Percentiles rank a stretch among this genome's conserved stretches.
These are phyloP conservation scores for Tripterygium wilfordii DNA, from an alignment of 177 flowering plant species.

Conservation along the genomic window DNA sequence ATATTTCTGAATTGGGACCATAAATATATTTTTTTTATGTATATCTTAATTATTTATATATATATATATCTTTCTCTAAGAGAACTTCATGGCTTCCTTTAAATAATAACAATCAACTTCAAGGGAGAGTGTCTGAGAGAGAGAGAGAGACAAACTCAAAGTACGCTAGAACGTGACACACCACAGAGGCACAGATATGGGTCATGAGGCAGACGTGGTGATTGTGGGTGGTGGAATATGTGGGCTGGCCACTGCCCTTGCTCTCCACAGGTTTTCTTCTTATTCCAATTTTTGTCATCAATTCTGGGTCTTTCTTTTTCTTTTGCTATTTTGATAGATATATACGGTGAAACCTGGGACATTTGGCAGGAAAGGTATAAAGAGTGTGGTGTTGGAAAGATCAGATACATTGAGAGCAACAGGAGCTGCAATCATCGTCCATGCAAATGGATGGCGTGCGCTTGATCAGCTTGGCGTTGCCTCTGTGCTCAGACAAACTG, in stretches of 20 bases:
- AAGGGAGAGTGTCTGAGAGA: too few species aligned
- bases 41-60: too few species aligned
- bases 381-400: constrained; percentile 41
- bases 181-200: too few species aligned
- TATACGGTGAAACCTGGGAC: not conserved
- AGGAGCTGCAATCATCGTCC: constrained; percentile 32
- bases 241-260: constrained; percentile 42
- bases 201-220: constrained; percentile 21
- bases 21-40: too few species aligned
- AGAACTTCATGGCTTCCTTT: too few species aligned
- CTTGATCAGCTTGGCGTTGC: constrained; percentile 51
- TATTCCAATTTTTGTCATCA: not conserved
- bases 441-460: constrained; percentile 55
- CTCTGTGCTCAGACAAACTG: constrained; percentile 27
- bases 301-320: not conserved
- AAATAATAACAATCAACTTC: too few species aligned
- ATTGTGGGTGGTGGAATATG: constrained; percentile 38
- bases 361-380: constrained; percentile 36
- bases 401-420: constrained; percentile 31
- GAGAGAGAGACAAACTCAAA: too few species aligned
- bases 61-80: too few species aligned
- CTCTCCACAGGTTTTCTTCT: constrained; percentile 26
- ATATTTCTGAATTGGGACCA: too few species aligned
- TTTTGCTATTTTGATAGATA: not conserved
- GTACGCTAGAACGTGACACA: too few species aligned